Percentiles rank a stretch among this genome's conserved stretches.
Evolutionary conservation across 2,329 filamentous ascomycete genomes (phyloP).

Genomic region (Aspergillus amoenus): DNA sequence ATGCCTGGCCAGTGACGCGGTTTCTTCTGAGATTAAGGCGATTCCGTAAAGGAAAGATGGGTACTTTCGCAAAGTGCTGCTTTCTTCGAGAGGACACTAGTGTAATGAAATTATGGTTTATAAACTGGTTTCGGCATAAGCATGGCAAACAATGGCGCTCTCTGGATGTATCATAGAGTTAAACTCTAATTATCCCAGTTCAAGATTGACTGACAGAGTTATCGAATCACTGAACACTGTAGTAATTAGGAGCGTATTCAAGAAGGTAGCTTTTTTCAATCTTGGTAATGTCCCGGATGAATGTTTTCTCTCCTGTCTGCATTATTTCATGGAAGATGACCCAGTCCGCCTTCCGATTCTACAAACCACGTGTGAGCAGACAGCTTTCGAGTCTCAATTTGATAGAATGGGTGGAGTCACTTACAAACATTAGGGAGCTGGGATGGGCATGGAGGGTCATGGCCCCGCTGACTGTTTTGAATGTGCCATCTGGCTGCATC

Average conservation of each 20-base stretch:
- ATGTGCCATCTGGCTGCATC: conserved; percentile 92
- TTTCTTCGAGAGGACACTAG: not conserved
- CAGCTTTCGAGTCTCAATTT: not conserved
- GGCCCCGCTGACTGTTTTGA: conserved; percentile 78
- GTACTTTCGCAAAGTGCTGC: not conserved
- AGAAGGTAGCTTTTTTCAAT: conserved; percentile 90
- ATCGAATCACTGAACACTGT: conserved; percentile 54
- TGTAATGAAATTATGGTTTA: not conserved
- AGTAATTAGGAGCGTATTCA: conserved; percentile 84
- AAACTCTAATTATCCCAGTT: conserved; percentile 9
- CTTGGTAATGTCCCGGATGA: conserved; percentile 87
- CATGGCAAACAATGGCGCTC: not conserved
- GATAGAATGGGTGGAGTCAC: conserved; percentile 25
- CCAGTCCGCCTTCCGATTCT: conserved; percentile 92
- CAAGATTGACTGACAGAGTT: conserved; percentile 15
- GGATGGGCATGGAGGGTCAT: conserved; percentile 84
- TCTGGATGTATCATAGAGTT: conserved; percentile 5
- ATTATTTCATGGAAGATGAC: conserved; percentile 93
- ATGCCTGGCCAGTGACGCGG: conserved; percentile 43
- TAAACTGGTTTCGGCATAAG: not conserved
- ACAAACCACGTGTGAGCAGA: conserved; percentile 15
- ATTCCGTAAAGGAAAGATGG: not conserved
- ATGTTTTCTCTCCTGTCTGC: conserved; percentile 84
- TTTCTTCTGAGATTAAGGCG: not conserved
- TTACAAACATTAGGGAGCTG: conserved; percentile 82